A percentile compares a stretch with the other conserved stretches of the same genome.
Conservation (phyloP, 208 protist genomes). For the Herpetomonas tarakana region DNA sequence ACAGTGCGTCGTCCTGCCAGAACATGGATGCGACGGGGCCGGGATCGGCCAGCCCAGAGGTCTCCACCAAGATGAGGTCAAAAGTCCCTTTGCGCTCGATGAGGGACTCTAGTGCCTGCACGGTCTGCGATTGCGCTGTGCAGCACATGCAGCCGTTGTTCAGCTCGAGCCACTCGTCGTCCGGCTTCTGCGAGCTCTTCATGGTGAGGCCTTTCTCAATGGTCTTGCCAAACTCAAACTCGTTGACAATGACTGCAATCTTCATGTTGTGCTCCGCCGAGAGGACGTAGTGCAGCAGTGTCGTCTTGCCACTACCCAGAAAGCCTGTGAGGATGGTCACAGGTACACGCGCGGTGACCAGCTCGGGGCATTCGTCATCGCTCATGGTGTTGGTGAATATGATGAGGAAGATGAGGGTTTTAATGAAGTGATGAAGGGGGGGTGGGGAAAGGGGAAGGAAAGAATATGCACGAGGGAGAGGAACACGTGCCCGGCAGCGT, state of each 20-base stretch:
- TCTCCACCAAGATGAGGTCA: slow-evolving; percentile 91
- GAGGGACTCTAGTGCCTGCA: slow-evolving; percentile 80
- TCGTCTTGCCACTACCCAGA: slow-evolving; percentile 93
- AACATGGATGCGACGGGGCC: slow-evolving; percentile 92
- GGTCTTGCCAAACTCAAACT: slow-evolving; percentile 90
- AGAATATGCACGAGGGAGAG: too few species aligned
- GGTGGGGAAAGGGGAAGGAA: neutral
- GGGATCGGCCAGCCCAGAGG: slow-evolving; percentile 91
- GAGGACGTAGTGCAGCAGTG: slow-evolving; percentile 92
- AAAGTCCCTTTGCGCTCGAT: slow-evolving; percentile 85
- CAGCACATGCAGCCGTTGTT: slow-evolving; percentile 96
- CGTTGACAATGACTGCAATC: slow-evolving; percentile 95
- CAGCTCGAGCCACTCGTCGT: slow-evolving; percentile 95
- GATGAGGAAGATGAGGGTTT: slow-evolving; percentile 10
- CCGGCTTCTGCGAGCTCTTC: slow-evolving; percentile 88
- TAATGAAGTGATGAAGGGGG: slow-evolving; percentile 6
- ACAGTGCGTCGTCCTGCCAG: slow-evolving; percentile 92
- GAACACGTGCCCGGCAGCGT: too few species aligned
- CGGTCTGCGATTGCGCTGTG: slow-evolving; percentile 87
- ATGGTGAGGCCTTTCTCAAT: slow-evolving; percentile 91
- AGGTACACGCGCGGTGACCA: slow-evolving; percentile 75
- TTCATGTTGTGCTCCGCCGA: slow-evolving; percentile 77
- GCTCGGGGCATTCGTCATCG: slow-evolving; percentile 83
- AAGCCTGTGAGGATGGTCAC: slow-evolving; percentile 94
- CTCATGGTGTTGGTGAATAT: slow-evolving; percentile 23